Conservation (phyloP, 2,329 filamentous ascomycete species). For the Pseudogymnoascus sp. region DNA sequence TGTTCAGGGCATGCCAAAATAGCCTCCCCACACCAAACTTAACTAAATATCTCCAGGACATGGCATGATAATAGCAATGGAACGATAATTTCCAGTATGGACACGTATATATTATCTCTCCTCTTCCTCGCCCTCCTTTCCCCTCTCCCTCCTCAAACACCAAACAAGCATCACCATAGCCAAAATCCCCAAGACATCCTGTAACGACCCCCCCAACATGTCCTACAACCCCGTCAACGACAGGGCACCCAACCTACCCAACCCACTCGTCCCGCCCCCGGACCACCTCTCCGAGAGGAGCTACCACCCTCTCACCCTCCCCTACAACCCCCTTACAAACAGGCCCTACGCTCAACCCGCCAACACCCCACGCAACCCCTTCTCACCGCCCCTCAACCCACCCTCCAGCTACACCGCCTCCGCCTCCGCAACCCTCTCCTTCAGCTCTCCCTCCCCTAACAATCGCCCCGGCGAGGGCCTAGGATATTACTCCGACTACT, state of each 20-base stretch:
- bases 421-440: neutral
- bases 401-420: neutral
- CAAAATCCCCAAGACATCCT: neutral
- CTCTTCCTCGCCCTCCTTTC: neutral
- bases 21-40: neutral
- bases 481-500: neutral
- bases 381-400: neutral
- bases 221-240: neutral
- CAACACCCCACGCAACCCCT: neutral
- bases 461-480: neutral
- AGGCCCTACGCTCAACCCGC: too few relatives aligned
- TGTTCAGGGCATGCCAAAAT: neutral
- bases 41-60: neutral
- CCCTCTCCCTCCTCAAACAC: neutral
- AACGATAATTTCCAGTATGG: neutral
- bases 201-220: neutral
- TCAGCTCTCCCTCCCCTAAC: neutral
- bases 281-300: too few relatives aligned
- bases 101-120: neutral
- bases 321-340: neutral
- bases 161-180: neutral
- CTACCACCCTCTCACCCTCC: neutral
- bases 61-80: neutral
- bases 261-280: too few relatives aligned
- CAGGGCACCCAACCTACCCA: neutral